Evolutionary conservation across 345 rosid genomes (phyloP).

Genomic region (Eucalyptus tenuipes): DNA sequence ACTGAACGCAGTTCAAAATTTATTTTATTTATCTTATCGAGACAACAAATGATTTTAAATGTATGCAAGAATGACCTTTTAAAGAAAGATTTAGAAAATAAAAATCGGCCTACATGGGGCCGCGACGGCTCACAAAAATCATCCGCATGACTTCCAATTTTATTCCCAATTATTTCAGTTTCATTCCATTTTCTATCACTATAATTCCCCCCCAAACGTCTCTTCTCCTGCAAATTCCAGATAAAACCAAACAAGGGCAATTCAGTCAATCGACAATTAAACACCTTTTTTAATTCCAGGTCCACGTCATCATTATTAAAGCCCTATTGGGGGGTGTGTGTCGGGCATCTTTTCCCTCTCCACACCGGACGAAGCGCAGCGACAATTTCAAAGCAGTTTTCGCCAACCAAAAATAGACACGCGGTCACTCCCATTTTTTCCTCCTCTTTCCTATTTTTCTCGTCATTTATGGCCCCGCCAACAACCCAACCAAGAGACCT

Average conservation of each 20-base stretch:
- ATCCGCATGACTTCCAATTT: background rate
- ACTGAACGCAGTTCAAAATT: accelerated
- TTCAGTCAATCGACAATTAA: background rate
- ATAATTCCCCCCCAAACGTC: background rate
- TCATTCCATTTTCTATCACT: background rate
- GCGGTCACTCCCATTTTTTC: background rate
- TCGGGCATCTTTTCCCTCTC: background rate
- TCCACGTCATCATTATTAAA: background rate
- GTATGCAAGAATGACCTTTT: background rate
- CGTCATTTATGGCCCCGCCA: background rate
- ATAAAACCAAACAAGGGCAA: background rate
- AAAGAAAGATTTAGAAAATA: background rate
- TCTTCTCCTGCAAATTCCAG: background rate
- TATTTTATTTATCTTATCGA: background rate
- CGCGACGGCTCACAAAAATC: background rate
- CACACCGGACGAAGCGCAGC: background rate
- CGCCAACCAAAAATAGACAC: background rate
- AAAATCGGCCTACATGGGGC: background rate
- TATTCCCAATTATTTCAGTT: background rate
- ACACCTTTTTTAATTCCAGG: background rate
- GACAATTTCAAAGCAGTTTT: background rate
- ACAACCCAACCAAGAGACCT: background rate
- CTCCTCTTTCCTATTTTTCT: background rate
- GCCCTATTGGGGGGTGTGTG: background rate
- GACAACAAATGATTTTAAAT: background rate